A percentile compares a stretch with the other conserved stretches of the same genome.
These are phyloP conservation scores for Geotrichum macrosporum DNA, from an alignment of 1,139 yeast genomes.

Conservation along the genomic window DNA sequence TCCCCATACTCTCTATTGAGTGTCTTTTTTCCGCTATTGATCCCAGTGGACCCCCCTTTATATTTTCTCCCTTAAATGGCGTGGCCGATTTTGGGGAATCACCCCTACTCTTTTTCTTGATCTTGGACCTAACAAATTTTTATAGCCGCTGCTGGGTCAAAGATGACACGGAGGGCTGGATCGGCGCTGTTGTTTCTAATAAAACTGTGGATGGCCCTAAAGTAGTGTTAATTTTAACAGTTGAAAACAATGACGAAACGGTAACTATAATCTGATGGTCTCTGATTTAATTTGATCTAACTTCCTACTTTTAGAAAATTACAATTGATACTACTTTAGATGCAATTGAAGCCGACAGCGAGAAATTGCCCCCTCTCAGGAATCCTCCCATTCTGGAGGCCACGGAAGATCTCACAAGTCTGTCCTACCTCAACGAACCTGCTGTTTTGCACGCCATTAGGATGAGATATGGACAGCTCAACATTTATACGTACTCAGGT, in stretches of 20 bases:
- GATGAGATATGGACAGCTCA: constrained; percentile 80
- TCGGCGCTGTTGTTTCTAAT: constrained; percentile 73
- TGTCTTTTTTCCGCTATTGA: not conserved
- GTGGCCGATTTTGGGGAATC: not conserved
- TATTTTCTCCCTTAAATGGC: not conserved
- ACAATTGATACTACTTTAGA: constrained; percentile 36
- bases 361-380: constrained; percentile 64
- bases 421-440: constrained; percentile 92
- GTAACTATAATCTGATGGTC: not conserved
- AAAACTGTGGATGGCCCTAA: constrained; percentile 47
- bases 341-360: constrained; percentile 45
- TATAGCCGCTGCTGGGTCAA: constrained; percentile 87
- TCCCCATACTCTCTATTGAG: not conserved
- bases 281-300: constrained; percentile 3
- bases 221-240: constrained; percentile 54
- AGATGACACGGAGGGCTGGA: constrained; percentile 83
- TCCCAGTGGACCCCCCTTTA: not conserved
- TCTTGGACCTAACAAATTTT: constrained; percentile 1
- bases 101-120: not conserved
- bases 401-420: constrained; percentile 87
- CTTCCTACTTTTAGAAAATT: constrained; percentile 27
- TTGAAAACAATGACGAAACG: constrained; percentile 51
- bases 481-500: constrained; percentile 93
- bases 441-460: constrained; percentile 88
- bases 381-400: constrained; percentile 93